Evolutionary conservation across 2,329 filamentous ascomycete species (phyloP).

Genomic region (Simplicillium aogashimaense): DNA sequence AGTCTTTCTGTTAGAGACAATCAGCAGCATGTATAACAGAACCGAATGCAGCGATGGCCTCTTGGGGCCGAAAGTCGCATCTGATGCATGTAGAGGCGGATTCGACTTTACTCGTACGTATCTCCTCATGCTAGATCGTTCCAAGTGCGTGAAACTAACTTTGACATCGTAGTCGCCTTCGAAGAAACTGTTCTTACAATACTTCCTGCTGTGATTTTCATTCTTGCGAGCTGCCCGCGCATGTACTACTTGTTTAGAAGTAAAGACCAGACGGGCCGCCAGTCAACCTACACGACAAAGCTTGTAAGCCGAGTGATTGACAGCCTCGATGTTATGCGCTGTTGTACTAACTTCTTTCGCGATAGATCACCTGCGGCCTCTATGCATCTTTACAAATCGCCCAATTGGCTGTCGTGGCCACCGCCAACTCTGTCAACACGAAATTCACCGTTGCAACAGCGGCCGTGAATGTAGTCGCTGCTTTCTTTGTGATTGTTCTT

Average conservation of each 20-base stretch:
- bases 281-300: constrained; percentile 16
- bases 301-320: constrained; percentile 10
- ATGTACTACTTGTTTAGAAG: constrained; percentile 12
- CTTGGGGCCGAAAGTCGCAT: constrained; percentile 17
- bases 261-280: constrained; percentile 14
- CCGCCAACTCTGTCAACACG: constrained; percentile 14
- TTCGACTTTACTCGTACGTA: constrained; percentile 20
- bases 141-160: constrained; percentile 7
- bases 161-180: constrained; percentile 14
- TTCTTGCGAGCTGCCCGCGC: constrained; percentile 13
- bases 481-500: constrained; percentile 16
- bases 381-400: constrained; percentile 16
- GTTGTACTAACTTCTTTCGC: too few species aligned
- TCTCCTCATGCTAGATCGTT: too few species aligned
- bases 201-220: constrained; percentile 14
- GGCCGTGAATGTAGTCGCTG: constrained; percentile 15
- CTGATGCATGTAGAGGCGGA: constrained; percentile 18
- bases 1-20: too few species aligned
- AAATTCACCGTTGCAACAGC: constrained; percentile 18
- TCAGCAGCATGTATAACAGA: too few species aligned
- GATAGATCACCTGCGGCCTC: constrained; percentile 12
- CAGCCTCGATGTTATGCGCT: too few species aligned
- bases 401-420: constrained; percentile 15
- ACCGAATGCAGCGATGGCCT: constrained; percentile 15
- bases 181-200: constrained; percentile 18